Evolutionary conservation across 345 rosid genomes (phyloP), one percentile per base, ranked within the genome.

Genomic region (Citrus unshiu): DNA sequence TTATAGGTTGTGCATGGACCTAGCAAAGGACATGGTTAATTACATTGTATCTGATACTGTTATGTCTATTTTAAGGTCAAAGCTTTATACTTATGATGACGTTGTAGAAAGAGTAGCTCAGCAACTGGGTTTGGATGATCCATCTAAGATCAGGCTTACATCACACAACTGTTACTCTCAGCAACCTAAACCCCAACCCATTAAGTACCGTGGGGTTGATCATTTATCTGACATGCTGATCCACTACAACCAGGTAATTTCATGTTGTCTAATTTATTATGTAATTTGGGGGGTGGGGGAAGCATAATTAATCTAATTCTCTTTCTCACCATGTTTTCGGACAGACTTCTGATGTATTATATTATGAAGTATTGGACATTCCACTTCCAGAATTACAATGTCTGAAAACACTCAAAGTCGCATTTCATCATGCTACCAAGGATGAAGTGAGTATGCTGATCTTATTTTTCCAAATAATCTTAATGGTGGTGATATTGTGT

Each of bases 301-400:
- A 13, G 30, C 40, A 73, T 57, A 46, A 61, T 54, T 73, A 69
- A 49, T 56, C 79, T 79, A 76, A 70, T 78, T 77, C 68, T 76
- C 59, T 8, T 59, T 57, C 21, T 77, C 46, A 7, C 46, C 73
- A 54, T 68, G 74, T 82, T 40, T 82, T 78, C 10, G 68, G 27
- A 64, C 95, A 94, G 99, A 87, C 91, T 18, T 90, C 97, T 73
- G 97, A 94, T 86, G 92, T 94, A 77, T 84, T 96, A 88, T 96
- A 96, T 81, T 96, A 91, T 77, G 99, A 96, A 90, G 93, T 91
- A 46, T 85, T 96, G 80, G 99, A 96, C 86, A 90, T 94, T 81
- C 99, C 99, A 76, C 95, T 96, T 64, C 98, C 99, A 60, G 97
- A 96, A 79, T 85, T 96, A 81, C 97, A 94, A 89, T 90, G 93